Base-by-base conservation (phyloP, 2,329 filamentous ascomycete genomes). In the Cladosporium velox region DNA sequence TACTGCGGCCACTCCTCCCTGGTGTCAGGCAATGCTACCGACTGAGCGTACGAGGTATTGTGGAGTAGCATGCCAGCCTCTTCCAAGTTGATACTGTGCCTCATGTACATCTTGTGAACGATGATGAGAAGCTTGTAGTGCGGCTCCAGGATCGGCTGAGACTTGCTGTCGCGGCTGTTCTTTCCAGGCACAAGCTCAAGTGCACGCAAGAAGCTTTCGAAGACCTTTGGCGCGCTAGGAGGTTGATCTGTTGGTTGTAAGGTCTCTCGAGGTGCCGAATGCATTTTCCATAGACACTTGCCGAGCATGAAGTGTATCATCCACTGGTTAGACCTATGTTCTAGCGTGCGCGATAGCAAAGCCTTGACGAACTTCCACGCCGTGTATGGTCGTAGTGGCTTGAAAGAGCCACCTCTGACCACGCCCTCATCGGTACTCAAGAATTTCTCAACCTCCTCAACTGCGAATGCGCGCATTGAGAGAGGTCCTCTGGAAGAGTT, bases 51-150 rank as follows among this genome's bases (percentile, higher is more conserved):
- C 2, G 81, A 81, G 1, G 85, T 87, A 21, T 82, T 78, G 28
- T 81, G 72, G 15, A 89, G 77, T 4, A 83, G 79, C 62, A 85
- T 80, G 57, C 79, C 79, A 35, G 81, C 86, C 66, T 84, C 79
- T 18, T 77, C 70, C 12, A 82, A 75, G 74, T 74, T 64, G 61
- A 73, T 69, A 76, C 12, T 79, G 76, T 60, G 78, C 30, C 77
- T 75, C 34, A 82, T 82, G 18, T 96, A 90, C 28, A 97, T 84
- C 77, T 97, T 97, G 79, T 96, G 88, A 7, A 93, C 80, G 26
- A 95, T 82, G 2, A 91, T 90, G 41, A 95, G 86, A 24, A 97
- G 89, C 79, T 96, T 97, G 82, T 96, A 97, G 75, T 97, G 93
- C 3, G 93, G 93, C 76, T 97, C 93, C 18, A 97, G 84, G 28